Evolutionary conservation across 371 early-diverging fungal genomes (phyloP).

Genomic region (Apophysomyces elegans): DNA sequence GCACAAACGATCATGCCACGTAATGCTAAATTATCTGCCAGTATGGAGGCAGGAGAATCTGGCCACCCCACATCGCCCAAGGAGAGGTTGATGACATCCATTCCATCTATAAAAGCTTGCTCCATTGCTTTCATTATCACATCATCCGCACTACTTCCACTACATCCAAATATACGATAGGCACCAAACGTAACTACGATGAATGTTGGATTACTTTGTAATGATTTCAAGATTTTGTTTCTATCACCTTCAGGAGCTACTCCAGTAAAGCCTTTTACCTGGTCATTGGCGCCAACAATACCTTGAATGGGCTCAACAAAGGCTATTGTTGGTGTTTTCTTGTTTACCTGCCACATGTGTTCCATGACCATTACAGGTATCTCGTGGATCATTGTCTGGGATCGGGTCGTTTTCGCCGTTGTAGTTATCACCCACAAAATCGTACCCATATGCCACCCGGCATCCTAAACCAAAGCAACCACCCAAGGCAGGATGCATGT

Average conservation of each 20-base stretch:
- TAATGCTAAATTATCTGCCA: slow-evolving; percentile 40
- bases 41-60: slow-evolving; percentile 41
- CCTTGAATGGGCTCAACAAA: slow-evolving; percentile 28
- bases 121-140: slow-evolving; percentile 76
- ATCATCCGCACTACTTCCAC: slow-evolving; percentile 71
- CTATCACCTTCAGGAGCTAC: slow-evolving; percentile 63
- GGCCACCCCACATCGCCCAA: slow-evolving; percentile 53
- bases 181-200: slow-evolving; percentile 60
- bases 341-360: slow-evolving; percentile 61
- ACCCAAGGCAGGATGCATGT: slow-evolving; percentile 73
- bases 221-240: neutral
- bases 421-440: slow-evolving; percentile 62
- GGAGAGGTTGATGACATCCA: slow-evolving; percentile 54
- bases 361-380: slow-evolving; percentile 67
- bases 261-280: slow-evolving; percentile 46
- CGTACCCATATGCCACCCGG: slow-evolving; percentile 49
- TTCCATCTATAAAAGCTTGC: slow-evolving; percentile 69
- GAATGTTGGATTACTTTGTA: neutral
- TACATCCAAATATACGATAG: slow-evolving; percentile 80
- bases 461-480: slow-evolving; percentile 67
- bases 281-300: slow-evolving; percentile 64
- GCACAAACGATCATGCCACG: slow-evolving; percentile 46
- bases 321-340: neutral
- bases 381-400: slow-evolving; percentile 57
- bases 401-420: slow-evolving; percentile 23